Percentiles rank a stretch among this genome's conserved stretches.
These are phyloP conservation scores for Komagataella pseudopastoris DNA, from an alignment of 805 yeast genomes.

Conservation along the genomic window DNA sequence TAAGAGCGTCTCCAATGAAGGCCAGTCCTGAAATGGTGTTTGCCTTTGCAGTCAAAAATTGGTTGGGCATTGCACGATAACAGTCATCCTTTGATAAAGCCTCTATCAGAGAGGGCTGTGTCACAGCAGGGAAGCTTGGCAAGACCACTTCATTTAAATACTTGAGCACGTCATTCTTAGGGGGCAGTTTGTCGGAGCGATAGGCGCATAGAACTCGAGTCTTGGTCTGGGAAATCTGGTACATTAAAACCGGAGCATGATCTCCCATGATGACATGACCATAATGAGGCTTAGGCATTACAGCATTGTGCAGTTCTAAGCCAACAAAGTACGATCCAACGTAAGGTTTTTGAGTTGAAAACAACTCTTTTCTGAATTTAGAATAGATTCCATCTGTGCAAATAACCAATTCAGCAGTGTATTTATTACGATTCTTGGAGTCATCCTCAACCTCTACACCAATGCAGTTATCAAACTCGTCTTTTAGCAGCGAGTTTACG, in stretches of 20 bases:
- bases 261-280: slow-evolving; percentile 87
- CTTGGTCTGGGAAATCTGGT: slow-evolving; percentile 73
- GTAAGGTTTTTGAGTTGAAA: slow-evolving; percentile 34
- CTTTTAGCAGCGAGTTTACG: slow-evolving; percentile 52
- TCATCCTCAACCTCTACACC: slow-evolving; percentile 56
- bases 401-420: slow-evolving; percentile 51
- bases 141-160: slow-evolving; percentile 51
- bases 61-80: slow-evolving; percentile 86
- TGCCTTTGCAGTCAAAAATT: slow-evolving; percentile 66
- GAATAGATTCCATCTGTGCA: slow-evolving; percentile 93
- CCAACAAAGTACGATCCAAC: slow-evolving; percentile 84
- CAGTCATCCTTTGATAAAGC: slow-evolving; percentile 44
- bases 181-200: slow-evolving; percentile 62
- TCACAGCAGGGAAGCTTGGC: slow-evolving; percentile 50
- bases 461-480: slow-evolving; percentile 36
- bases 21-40: slow-evolving; percentile 67
- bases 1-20: slow-evolving; percentile 83
- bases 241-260: slow-evolving; percentile 80
- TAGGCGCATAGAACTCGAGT: slow-evolving; percentile 87
- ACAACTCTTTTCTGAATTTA: slow-evolving; percentile 68
- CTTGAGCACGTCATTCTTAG: slow-evolving; percentile 33
- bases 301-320: slow-evolving; percentile 58
- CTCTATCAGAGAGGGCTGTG: slow-evolving; percentile 52
- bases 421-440: slow-evolving; percentile 26
- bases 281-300: slow-evolving; percentile 57